phyloP scores from a whole-genome alignment of 257 asterid species.

The Solanum pinnatisectum region DNA sequence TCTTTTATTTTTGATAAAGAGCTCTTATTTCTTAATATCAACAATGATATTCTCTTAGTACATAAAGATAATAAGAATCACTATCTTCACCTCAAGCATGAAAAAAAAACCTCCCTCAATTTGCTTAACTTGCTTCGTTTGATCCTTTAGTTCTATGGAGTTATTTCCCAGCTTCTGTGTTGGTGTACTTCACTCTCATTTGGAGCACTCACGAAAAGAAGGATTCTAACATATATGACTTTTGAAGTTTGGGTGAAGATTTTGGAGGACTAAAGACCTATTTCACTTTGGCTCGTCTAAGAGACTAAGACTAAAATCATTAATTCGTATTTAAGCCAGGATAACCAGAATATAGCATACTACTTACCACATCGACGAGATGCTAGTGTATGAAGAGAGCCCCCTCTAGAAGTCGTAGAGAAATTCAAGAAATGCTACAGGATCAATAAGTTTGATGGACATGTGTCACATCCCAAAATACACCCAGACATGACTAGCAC shows the following conservation, averaged over 20 bases:
- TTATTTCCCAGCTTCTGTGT: background rate
- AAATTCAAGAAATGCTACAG: background rate
- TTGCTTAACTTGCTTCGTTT: background rate
- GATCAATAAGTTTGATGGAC: background rate
- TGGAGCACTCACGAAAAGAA: background rate
- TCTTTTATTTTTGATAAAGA: background rate
- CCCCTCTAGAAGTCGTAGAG: background rate
- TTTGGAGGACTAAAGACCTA: background rate
- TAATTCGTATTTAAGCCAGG: background rate
- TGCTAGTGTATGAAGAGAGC: background rate
- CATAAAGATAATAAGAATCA: background rate
- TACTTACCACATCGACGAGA: background rate
- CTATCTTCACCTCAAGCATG: background rate
- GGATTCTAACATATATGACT: background rate
- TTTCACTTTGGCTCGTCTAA: background rate
- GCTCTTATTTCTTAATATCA: background rate
- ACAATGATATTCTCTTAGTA: background rate
- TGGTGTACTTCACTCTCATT: background rate
- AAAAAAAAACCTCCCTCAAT: background rate
- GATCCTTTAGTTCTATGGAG: background rate
- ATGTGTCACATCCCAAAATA: background rate
- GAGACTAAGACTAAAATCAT: background rate
- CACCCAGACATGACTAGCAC: background rate
- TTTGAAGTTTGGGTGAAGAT: background rate
- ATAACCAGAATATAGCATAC: background rate